Percentiles rank a stretch among this genome's conserved stretches.
phyloP scores from a whole-genome alignment of 2,329 filamentous ascomycete genomes.

The Helotiales sp. region DNA sequence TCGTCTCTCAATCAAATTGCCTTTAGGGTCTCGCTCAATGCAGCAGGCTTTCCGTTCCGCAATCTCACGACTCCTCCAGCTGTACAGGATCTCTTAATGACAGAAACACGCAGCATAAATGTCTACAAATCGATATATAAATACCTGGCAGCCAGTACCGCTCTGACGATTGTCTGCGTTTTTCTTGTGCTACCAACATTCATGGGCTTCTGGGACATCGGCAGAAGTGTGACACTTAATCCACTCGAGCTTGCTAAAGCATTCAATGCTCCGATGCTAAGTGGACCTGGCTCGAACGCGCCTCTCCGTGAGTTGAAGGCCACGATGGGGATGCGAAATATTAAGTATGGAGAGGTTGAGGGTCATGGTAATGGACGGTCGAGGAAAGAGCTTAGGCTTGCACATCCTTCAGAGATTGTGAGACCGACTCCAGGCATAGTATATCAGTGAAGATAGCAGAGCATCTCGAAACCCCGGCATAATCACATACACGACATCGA shows the following conservation, averaged over 20 bases:
- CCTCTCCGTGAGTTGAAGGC: conserved; percentile 1
- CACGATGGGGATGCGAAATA: neutral
- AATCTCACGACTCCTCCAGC: conserved; percentile 1
- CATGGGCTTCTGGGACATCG: conserved; percentile 16
- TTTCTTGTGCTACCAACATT: conserved; percentile 10
- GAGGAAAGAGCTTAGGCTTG: neutral
- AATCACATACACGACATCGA: neutral
- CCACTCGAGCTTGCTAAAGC: conserved; percentile 20
- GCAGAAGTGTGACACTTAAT: conserved; percentile 5
- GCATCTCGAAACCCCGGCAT: neutral
- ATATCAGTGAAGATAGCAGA: neutral
- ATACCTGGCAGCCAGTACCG: conserved; percentile 9
- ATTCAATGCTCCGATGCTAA: conserved; percentile 17
- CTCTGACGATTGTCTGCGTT: conserved; percentile 5
- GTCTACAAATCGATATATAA: conserved; percentile 13
- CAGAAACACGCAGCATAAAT: conserved; percentile 2
- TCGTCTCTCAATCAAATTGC: conserved; percentile 7
- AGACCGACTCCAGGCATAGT: neutral
- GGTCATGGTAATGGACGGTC: neutral
- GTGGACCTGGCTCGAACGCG: conserved; percentile 10
- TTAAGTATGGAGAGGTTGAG: conserved; percentile 8
- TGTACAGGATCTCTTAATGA: conserved; percentile 7
- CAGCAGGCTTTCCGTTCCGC: conserved; percentile 7
- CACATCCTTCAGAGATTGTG: neutral
- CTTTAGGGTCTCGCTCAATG: conserved; percentile 8